These are phyloP conservation scores for Pterocarpus macrocarpus DNA, from an alignment of 306 rosid genomes.

Conservation along the genomic window DNA sequence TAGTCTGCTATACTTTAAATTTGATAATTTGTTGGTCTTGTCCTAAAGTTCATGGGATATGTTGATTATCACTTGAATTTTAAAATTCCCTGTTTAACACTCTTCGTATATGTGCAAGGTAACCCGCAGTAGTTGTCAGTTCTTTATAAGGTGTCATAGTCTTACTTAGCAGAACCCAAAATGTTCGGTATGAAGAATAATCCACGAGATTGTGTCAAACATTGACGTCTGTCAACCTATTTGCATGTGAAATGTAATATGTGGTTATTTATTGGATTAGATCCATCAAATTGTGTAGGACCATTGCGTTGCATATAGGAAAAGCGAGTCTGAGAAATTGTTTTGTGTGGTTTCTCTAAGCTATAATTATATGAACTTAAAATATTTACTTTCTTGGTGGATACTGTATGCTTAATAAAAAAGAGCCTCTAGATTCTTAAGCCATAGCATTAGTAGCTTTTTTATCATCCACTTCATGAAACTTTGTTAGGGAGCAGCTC, in stretches of 20 bases:
- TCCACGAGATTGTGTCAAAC: conserved; percentile 22
- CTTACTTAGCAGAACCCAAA: conserved; percentile 26
- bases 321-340: conserved; percentile 36
- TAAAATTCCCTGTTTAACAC: conserved; percentile 17
- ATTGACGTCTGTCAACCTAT: conserved; percentile 7
- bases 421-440: conserved; percentile 21
- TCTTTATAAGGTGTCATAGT: conserved; percentile 20
- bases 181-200: neutral
- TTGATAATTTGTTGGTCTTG: conserved; percentile 6
- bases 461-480: conserved; percentile 25
- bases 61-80: conserved; percentile 16
- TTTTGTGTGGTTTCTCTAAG: conserved; percentile 24
- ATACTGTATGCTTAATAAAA: conserved; percentile 14
- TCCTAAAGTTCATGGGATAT: conserved; percentile 25
- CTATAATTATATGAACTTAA: conserved; percentile 7
- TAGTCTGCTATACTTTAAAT: conserved; percentile 1
- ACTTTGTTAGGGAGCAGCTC: conserved; percentile 70
- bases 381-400: conserved; percentile 34
- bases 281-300: conserved; percentile 3
- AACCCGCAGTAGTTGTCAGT: conserved; percentile 12
- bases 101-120: conserved; percentile 14
- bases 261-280: conserved; percentile 22
- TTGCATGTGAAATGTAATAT: conserved; percentile 28
- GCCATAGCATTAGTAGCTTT: conserved; percentile 22
- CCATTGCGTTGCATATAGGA: conserved; percentile 6